A percentile compares a stretch with the other conserved stretches of the same genome.
Conservation (phyloP, 305 asterid species). For the Fraxinus ornus region DNA sequence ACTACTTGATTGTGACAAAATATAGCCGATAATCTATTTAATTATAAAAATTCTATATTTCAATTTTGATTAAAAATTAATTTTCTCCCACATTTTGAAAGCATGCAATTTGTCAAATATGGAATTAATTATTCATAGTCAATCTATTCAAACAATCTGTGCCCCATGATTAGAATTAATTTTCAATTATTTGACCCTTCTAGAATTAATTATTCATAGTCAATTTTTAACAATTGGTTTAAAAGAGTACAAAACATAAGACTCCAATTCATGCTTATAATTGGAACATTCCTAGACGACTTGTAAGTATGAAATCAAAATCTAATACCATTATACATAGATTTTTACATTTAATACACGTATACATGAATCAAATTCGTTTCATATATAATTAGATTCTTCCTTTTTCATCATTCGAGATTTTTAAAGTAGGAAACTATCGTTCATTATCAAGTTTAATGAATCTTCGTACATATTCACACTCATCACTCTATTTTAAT, state of each 20-base stretch:
- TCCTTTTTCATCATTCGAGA: too few species aligned
- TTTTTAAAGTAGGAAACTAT: too few species aligned
- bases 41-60: too few species aligned
- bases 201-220: not conserved
- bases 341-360: not conserved
- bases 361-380: not conserved
- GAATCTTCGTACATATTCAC: too few species aligned
- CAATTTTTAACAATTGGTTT: not conserved
- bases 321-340: not conserved
- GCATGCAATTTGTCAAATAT: not conserved
- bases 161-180: not conserved
- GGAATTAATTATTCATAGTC: too few species aligned
- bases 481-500: too few species aligned
- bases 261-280: not conserved
- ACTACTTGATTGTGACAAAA: not conserved
- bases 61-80: too few species aligned
- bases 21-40: not conserved
- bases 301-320: not conserved
- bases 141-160: not conserved
- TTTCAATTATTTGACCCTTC: not conserved
- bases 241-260: not conserved
- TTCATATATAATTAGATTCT: too few species aligned
- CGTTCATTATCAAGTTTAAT: too few species aligned
- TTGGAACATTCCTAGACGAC: not conserved
- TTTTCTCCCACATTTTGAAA: not conserved